Conservation (phyloP, 1,284 basidiomycete genomes). For the Schizopora paradoxa region DNA sequence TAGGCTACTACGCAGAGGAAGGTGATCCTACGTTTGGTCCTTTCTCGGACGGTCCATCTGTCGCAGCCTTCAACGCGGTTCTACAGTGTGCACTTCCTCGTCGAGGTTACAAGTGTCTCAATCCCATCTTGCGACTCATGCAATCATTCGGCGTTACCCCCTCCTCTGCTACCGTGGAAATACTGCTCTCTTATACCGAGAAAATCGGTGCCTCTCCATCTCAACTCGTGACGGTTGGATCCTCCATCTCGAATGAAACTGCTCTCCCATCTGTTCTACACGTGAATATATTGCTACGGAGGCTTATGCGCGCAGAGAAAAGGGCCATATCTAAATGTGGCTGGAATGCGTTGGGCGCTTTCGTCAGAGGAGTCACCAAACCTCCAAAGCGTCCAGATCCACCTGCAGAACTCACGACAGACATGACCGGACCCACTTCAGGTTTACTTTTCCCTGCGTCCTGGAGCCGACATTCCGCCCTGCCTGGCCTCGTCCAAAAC, state of each 20-base stretch:
- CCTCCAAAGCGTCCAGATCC: slow-evolving; percentile 21
- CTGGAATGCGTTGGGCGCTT: slow-evolving; percentile 43
- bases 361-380: slow-evolving; percentile 4
- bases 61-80: slow-evolving; percentile 21
- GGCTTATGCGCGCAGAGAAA: slow-evolving; percentile 13
- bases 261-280: too few species aligned
- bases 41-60: slow-evolving; percentile 12
- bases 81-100: slow-evolving; percentile 16
- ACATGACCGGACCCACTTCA: slow-evolving; percentile 44
- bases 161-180: slow-evolving; percentile 16
- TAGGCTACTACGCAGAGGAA: slow-evolving; percentile 22
- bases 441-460: slow-evolving; percentile 37
- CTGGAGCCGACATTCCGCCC: slow-evolving; percentile 30
- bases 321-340: slow-evolving; percentile 25
- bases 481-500: slow-evolving; percentile 37
- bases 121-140: slow-evolving; percentile 18
- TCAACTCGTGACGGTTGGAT: too few species aligned
- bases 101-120: slow-evolving; percentile 14
- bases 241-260: too few species aligned
- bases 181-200: slow-evolving; percentile 15
- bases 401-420: slow-evolving; percentile 11
- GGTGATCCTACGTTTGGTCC: slow-evolving; percentile 27
- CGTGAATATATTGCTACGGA: slow-evolving; percentile 15
- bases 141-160: slow-evolving; percentile 15
- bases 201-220: too few species aligned